Base-by-base conservation (phyloP, 495 filamentous ascomycete species). In the Tuber indicum region DNA sequence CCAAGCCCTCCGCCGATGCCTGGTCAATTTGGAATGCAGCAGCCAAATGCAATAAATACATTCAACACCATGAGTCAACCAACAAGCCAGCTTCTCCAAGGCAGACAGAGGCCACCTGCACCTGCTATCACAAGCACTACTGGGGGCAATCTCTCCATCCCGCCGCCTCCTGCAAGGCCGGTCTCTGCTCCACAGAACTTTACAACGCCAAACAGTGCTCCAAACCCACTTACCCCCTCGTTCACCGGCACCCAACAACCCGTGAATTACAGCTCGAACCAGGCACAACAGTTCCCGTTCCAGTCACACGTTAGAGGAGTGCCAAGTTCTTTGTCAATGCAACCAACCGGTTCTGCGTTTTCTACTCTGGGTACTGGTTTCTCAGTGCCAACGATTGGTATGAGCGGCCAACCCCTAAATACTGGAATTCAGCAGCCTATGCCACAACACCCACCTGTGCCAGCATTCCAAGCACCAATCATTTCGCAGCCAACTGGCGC, bases 131-230 rank as follows among this genome's bases (percentile, higher is more conserved):
- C 91, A 90, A 78, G 86, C 85, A 73, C 86, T 88, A 76, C 87
- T 69, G 84, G 78, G 47, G 88, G 89, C 76, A 91, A 89, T 16
- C 89, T 91, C 19, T 86, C 94, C 75, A 89, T 93, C 76, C 91
- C 94, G 43, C 93, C 94, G 69, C 94, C 94, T 39, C 94, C 94
- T 45, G 89, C 89, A 71, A 88, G 96, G 72, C 92, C 96, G 3
- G 87, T 96, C 8, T 98, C 95, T 26, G 96, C 95, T 16, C 96
- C 96, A 39, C 93, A 95, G 83, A 92, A 93, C 47, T 90, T 90
- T 83, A 87, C 87, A 3, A 32, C 58, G 5, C 95, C 97, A 82
- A 88, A 89, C 12, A 80, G 74, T 74, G 85, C 87, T 26, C 87
- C 91, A 44, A 91, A 92, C 72, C 89, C 92, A 23, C 84, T 98